Evolutionary conservation across 2,329 filamentous ascomycete genomes (phyloP).

Genomic region (Alternaria sp.): DNA sequence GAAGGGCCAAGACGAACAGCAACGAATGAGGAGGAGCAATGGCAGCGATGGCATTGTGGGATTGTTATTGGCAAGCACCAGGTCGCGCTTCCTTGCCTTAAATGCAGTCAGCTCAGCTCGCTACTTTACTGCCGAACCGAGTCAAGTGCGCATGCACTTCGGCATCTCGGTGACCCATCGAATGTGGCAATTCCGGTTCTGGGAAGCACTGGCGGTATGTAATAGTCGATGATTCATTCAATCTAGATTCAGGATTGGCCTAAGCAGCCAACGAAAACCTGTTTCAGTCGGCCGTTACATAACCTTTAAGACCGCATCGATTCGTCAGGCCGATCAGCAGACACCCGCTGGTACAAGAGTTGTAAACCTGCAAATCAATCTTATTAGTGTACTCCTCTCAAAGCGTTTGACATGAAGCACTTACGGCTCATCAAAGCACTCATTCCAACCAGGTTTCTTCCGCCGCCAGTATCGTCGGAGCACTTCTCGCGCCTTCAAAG

Average conservation of each 20-base stretch:
- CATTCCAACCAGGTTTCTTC: background rate
- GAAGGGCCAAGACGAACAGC: background rate
- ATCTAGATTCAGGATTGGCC: background rate
- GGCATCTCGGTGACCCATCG: background rate
- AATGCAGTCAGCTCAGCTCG: background rate
- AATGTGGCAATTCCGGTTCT: rapidly evolving
- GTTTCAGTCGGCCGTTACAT: background rate
- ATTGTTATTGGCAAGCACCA: background rate
- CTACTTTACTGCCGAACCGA: background rate
- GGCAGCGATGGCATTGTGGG: background rate
- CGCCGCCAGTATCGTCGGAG: background rate
- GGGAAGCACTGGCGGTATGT: background rate
- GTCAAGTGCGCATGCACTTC: background rate
- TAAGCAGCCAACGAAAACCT: background rate
- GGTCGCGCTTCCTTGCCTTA: rapidly evolving
- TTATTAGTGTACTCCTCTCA: background rate
- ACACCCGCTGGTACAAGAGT: background rate
- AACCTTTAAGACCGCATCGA: background rate
- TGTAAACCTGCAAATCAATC: background rate
- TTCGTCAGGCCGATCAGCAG: background rate
- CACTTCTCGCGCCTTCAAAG: background rate
- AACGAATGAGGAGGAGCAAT: background rate
- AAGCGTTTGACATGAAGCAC: background rate
- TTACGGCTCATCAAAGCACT: background rate
- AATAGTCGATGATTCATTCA: background rate